Evolutionary conservation across 805 yeast genomes (phyloP).

Genomic region (Ogataea angusta): DNA sequence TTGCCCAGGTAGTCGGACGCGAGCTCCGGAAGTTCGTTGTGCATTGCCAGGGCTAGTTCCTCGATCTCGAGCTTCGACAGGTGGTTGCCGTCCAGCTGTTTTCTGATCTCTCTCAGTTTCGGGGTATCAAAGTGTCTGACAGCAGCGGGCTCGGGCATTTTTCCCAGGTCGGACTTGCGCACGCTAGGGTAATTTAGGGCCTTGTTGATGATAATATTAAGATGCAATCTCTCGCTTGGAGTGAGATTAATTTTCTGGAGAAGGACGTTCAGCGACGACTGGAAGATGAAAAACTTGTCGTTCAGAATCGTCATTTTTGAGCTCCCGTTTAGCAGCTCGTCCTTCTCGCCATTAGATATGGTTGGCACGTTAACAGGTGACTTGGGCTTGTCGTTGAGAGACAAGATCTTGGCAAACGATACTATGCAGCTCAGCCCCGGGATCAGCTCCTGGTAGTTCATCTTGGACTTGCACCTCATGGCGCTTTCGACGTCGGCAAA

Average conservation of each 20-base stretch:
- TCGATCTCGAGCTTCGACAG: conserved; percentile 66
- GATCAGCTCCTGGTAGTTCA: conserved; percentile 78
- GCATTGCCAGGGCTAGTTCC: conserved; percentile 76
- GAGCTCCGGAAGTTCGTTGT: conserved; percentile 84
- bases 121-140: conserved; percentile 83
- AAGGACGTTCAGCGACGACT: conserved; percentile 15
- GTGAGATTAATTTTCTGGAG: conserved; percentile 31
- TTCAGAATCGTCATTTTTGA: conserved; percentile 20
- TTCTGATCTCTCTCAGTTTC: conserved; percentile 80
- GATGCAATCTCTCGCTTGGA: conserved; percentile 42
- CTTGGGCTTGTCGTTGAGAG: conserved; percentile 15
- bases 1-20: conserved; percentile 93
- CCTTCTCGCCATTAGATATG: conserved; percentile 16
- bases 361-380: conserved; percentile 11
- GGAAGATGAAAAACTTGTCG: conserved; percentile 22
- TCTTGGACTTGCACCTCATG: conserved; percentile 68
- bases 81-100: conserved; percentile 56
- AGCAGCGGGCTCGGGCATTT: conserved; percentile 69
- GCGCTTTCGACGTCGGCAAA: conserved; percentile 73
- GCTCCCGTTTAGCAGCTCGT: conserved; percentile 11
- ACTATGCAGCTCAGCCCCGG: conserved; percentile 76
- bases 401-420: conserved; percentile 73
- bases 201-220: conserved; percentile 43
- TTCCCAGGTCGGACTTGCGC: conserved; percentile 54
- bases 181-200: conserved; percentile 45